These are phyloP conservation scores for Protomyces inundatus DNA, from an alignment of 1,139 yeast genomes.

Conservation along the genomic window DNA sequence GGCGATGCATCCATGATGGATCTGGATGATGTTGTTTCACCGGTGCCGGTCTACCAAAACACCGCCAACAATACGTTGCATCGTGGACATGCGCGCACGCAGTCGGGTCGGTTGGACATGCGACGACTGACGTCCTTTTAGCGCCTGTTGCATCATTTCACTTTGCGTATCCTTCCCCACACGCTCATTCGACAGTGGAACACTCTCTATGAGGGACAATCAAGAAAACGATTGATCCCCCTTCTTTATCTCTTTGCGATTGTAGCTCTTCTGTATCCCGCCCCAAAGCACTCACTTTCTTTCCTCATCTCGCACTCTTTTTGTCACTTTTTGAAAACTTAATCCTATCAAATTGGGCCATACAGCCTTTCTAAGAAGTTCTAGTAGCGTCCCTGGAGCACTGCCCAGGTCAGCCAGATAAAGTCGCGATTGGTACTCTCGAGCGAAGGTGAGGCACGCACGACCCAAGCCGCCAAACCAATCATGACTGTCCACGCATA, in stretches of 20 bases:
- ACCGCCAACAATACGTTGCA: slow-evolving; percentile 4
- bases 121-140: slow-evolving; percentile 18
- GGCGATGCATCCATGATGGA: slow-evolving; percentile 22
- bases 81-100: slow-evolving; percentile 5
- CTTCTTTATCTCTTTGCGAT: no score
- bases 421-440: slow-evolving; percentile 15
- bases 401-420: slow-evolving; percentile 7
- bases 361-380: not conserved
- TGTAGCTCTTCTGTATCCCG: no score
- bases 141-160: not conserved
- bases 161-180: not conserved
- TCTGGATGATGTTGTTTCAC: not conserved
- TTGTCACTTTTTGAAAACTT: no score
- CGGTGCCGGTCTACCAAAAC: slow-evolving; percentile 6
- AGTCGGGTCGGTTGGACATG: slow-evolving; percentile 12
- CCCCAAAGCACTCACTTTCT: no score
- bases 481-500: slow-evolving; percentile 22
- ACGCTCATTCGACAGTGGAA: no score
- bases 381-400: not conserved
- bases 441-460: slow-evolving; percentile 13
- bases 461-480: slow-evolving; percentile 23
- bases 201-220: no score
- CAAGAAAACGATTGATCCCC: no score
- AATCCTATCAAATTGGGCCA: no score
- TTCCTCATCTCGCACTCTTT: no score